Evolutionary conservation across 257 asterid genomes (phyloP).

Genomic region (Nicotiana noctiflora): DNA sequence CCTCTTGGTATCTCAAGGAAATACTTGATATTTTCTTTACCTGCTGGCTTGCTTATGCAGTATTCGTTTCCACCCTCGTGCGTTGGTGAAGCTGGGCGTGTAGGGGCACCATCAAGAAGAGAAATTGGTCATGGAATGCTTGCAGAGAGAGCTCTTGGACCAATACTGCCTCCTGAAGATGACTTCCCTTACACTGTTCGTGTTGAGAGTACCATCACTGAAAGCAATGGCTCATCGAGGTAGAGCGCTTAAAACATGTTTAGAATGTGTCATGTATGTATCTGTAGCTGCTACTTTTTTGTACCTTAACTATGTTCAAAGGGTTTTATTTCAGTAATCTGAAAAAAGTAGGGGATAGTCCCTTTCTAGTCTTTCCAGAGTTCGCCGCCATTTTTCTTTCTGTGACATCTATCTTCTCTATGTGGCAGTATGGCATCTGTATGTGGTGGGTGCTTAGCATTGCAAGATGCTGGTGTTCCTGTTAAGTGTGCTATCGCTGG

Average conservation of each 20-base stretch:
- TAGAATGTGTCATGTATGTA: background rate
- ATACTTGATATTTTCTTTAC: background rate
- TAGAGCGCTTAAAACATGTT: conserved; percentile 10
- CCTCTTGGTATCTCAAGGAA: background rate
- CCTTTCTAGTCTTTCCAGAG: background rate
- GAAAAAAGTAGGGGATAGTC: background rate
- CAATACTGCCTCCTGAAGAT: conserved; percentile 71
- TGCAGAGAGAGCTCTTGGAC: conserved; percentile 93
- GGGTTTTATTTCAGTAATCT: background rate
- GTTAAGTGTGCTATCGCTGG: conserved; percentile 84
- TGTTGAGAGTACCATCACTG: conserved; percentile 98
- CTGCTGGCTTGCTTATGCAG: conserved; percentile 34
- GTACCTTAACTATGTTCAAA: background rate
- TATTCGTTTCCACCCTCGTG: conserved; percentile 93
- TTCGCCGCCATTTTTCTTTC: background rate
- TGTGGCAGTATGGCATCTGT: conserved; percentile 96
- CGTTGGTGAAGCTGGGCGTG: conserved; percentile 97
- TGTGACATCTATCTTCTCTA: conserved; percentile 9
- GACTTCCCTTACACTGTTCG: conserved; percentile 93
- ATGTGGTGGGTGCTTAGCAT: conserved; percentile 96
- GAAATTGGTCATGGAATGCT: conserved; percentile 98
- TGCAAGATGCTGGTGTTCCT: conserved; percentile 98
- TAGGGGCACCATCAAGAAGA: conserved; percentile 97
- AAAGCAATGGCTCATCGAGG: conserved; percentile 99
- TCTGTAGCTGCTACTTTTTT: background rate